Conservation (phyloP, 495 filamentous ascomycete genomes). For the Podospora pseudopauciseta region DNA sequence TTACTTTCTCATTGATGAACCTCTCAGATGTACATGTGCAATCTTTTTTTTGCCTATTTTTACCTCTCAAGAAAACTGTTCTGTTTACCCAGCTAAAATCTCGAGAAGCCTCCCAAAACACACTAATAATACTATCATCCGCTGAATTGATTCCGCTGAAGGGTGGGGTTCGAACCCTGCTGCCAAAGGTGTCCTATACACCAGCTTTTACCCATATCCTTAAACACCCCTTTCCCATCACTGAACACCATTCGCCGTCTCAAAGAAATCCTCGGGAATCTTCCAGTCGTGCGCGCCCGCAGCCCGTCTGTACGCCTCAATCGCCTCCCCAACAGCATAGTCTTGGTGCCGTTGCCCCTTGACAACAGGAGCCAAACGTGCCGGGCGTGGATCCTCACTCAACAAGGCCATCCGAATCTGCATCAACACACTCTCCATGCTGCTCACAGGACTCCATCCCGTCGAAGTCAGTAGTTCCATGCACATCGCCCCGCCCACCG, state of each 20-base stretch:
- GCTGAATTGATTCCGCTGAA: background rate
- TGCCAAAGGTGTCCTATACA: background rate
- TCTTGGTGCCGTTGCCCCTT: slow-evolving; percentile 29
- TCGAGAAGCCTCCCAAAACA: too few species aligned
- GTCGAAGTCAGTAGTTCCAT: slow-evolving; percentile 86
- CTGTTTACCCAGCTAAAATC: too few species aligned
- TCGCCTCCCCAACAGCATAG: slow-evolving; percentile 68
- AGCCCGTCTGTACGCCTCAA: slow-evolving; percentile 68
- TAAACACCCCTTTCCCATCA: background rate
- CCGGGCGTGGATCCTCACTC: slow-evolving; percentile 64
- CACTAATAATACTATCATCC: too few species aligned
- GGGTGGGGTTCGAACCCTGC: too few species aligned
- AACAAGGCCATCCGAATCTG: slow-evolving; percentile 80
- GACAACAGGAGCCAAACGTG: slow-evolving; percentile 49
- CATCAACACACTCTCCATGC: slow-evolving; percentile 75
- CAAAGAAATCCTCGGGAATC: slow-evolving; percentile 44
- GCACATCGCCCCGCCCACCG: slow-evolving; percentile 81
- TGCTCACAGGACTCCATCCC: slow-evolving; percentile 72
- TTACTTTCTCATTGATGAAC: background rate
- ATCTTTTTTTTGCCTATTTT: background rate
- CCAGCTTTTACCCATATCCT: background rate
- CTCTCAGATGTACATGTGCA: background rate
- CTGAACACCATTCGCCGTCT: slow-evolving; percentile 17
- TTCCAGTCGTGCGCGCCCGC: slow-evolving; percentile 64
- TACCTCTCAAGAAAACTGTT: background rate